These are phyloP conservation scores for Chlamydomonas sp. DNA, from an alignment of 139 green algal species.

Conservation along the genomic window DNA sequence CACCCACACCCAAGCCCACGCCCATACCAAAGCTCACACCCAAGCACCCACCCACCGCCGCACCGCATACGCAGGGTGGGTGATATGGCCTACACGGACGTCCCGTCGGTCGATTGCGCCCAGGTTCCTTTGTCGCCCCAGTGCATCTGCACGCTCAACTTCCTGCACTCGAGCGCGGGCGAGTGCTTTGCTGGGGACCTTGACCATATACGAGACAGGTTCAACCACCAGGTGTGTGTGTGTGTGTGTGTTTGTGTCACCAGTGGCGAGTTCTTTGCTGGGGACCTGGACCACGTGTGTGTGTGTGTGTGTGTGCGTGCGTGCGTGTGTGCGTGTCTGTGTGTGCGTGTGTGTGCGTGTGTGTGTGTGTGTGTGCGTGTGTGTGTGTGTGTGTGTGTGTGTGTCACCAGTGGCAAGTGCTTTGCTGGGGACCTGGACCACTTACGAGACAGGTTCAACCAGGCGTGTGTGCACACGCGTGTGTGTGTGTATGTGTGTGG, in stretches of 20 bases:
- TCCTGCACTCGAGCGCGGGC: not conserved
- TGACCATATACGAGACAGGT: constrained; percentile 15
- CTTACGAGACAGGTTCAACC: constrained; percentile 7
- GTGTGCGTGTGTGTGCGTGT: too few relatives aligned
- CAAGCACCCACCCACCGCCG: too few relatives aligned
- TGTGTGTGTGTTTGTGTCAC: not conserved
- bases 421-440: constrained; percentile 21
- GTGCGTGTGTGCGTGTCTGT: too few relatives aligned
- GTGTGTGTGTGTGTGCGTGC: too few relatives aligned
- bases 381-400: too few relatives aligned
- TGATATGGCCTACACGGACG: not conserved
- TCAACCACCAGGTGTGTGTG: constrained; percentile 13
- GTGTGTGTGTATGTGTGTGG: not conserved
- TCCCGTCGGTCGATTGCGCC: not conserved
- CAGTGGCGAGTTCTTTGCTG: not conserved
- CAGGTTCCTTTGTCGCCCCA: constrained; percentile 1
- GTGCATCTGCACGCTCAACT: constrained; percentile 32
- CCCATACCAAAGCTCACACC: too few relatives aligned
- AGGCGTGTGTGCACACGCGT: not conserved
- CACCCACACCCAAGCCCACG: too few relatives aligned
- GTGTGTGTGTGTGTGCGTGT: too few relatives aligned
- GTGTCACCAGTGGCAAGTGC: too few relatives aligned
- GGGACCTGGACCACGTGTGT: too few relatives aligned
- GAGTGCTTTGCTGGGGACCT: constrained; percentile 25
- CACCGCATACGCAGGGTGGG: too few relatives aligned